Evolutionary conservation across 202 grass and related monocot species (phyloP).

Genomic region (Sporobolus alterniflorus): DNA sequence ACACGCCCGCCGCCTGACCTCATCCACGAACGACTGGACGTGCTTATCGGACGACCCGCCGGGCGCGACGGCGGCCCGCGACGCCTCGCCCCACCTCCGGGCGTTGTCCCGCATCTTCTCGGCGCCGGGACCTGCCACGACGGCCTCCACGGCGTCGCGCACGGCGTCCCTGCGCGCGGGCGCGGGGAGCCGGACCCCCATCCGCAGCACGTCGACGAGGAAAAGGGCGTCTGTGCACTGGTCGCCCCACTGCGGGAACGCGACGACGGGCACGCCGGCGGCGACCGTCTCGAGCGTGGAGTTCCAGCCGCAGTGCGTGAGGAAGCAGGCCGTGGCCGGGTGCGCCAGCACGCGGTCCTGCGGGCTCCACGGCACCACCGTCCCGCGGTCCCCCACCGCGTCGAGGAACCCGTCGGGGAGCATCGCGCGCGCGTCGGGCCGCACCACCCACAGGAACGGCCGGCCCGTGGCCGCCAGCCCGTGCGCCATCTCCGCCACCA

Average conservation of each 20-base stretch:
- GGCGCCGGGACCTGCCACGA: conserved; percentile 38
- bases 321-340: conserved; percentile 66
- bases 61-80: conserved; percentile 40
- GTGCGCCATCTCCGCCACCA: conserved; percentile 68
- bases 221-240: conserved; percentile 79
- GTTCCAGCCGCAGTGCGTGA: conserved; percentile 97
- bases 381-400: conserved; percentile 37
- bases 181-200: conserved; percentile 60
- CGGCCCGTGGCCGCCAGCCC: conserved; percentile 54
- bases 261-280: conserved; percentile 78
- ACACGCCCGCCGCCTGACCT: conserved; percentile 41
- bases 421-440: conserved; percentile 31
- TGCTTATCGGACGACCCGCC: conserved; percentile 69
- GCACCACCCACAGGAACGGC: conserved; percentile 88
- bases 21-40: conserved; percentile 73
- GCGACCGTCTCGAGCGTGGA: conserved; percentile 80
- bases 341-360: conserved; percentile 79
- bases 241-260: conserved; percentile 89
- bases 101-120: conserved; percentile 40
- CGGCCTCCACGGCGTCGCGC: conserved; percentile 52
- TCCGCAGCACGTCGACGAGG: conserved; percentile 57
- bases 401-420: conserved; percentile 63
- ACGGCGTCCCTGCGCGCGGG: conserved; percentile 47
- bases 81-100: conserved; percentile 49
- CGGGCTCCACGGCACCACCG: conserved; percentile 85